Percentiles rank a stretch among this genome's conserved stretches.
These are phyloP conservation scores for Sphaerosporella brunnea DNA, from an alignment of 495 filamentous ascomycete species.

Conservation along the genomic window DNA sequence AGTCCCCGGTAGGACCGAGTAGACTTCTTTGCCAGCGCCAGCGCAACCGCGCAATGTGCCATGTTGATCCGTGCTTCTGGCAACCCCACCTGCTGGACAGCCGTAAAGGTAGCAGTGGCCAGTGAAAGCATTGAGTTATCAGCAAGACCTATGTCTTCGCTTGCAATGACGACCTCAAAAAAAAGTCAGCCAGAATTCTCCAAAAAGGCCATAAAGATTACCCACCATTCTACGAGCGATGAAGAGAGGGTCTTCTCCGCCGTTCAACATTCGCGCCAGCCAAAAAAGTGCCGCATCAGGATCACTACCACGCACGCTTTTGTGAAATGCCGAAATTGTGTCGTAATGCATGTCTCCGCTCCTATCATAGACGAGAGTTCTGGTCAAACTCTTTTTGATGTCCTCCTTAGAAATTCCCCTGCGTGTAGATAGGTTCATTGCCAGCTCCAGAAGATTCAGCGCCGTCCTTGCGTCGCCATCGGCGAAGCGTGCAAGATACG, in stretches of 20 bases:
- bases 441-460: slow-evolving; percentile 78
- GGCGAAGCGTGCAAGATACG: slow-evolving; percentile 66
- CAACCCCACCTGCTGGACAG: slow-evolving; percentile 78
- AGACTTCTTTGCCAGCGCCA: slow-evolving; percentile 66
- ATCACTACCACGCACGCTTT: slow-evolving; percentile 73
- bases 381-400: slow-evolving; percentile 65
- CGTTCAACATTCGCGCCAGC: slow-evolving; percentile 86
- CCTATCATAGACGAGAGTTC: slow-evolving; percentile 85
- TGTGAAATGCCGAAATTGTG: slow-evolving; percentile 92
- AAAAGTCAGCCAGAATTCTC: too few relatives aligned
- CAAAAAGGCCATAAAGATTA: slow-evolving; percentile 42
- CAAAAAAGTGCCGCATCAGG: slow-evolving; percentile 84
- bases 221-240: slow-evolving; percentile 84
- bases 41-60: slow-evolving; percentile 69
- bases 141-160: slow-evolving; percentile 50
- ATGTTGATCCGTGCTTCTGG: slow-evolving; percentile 88
- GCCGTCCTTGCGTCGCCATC: slow-evolving; percentile 87
- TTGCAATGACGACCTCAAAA: slow-evolving; percentile 16
- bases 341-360: slow-evolving; percentile 93
- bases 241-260: slow-evolving; percentile 83
- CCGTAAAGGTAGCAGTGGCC: slow-evolving; percentile 66
- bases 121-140: slow-evolving; percentile 72
- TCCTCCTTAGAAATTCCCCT: slow-evolving; percentile 38
- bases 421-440: slow-evolving; percentile 39
- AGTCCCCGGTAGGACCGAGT: slow-evolving; percentile 70